A percentile compares a stretch with the other conserved stretches of the same genome.
Evolutionary conservation across 2,329 filamentous ascomycete species (phyloP).

Genomic region (Hypoxylon sp.): DNA sequence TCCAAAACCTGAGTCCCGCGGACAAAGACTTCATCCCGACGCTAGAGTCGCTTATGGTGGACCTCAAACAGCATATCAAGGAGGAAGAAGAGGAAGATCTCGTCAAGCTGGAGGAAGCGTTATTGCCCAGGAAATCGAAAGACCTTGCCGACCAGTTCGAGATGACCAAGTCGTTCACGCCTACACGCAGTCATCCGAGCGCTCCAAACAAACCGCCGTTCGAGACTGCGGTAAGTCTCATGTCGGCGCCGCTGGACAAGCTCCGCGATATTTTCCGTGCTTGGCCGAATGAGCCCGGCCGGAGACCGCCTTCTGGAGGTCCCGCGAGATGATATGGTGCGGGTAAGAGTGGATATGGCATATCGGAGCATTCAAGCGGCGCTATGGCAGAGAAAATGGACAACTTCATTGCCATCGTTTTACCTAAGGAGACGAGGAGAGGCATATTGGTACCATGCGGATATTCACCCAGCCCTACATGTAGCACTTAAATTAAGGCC

Average conservation of each 20-base stretch:
- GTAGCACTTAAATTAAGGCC: conserved; percentile 6
- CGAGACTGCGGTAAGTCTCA: conserved; percentile 62
- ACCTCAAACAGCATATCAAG: conserved; percentile 58
- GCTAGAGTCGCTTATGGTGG: conserved; percentile 58
- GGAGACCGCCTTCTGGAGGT: conserved; percentile 25
- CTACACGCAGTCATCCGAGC: conserved; percentile 60
- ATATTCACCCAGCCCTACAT: conserved; percentile 5
- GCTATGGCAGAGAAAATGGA: not conserved
- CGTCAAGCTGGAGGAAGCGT: conserved; percentile 56
- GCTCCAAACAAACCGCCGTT: conserved; percentile 63
- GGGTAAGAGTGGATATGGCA: too few species aligned
- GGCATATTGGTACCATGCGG: not conserved
- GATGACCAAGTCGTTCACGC: conserved; percentile 62
- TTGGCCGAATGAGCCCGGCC: conserved; percentile 33
- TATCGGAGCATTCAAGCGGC: not conserved
- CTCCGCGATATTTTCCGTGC: conserved; percentile 61
- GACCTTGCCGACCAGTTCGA: conserved; percentile 56
- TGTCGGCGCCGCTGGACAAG: conserved; percentile 67
- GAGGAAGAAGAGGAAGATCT: conserved; percentile 61
- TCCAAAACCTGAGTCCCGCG: conserved; percentile 57
- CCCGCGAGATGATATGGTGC: conserved; percentile 20
- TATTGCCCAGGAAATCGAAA: conserved; percentile 52
- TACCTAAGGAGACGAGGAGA: not conserved
- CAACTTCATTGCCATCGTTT: not conserved
- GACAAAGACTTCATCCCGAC: conserved; percentile 58